Evolutionary conservation across 148 eudicot genomes (phyloP).

Genomic region (Silene uniflora): DNA sequence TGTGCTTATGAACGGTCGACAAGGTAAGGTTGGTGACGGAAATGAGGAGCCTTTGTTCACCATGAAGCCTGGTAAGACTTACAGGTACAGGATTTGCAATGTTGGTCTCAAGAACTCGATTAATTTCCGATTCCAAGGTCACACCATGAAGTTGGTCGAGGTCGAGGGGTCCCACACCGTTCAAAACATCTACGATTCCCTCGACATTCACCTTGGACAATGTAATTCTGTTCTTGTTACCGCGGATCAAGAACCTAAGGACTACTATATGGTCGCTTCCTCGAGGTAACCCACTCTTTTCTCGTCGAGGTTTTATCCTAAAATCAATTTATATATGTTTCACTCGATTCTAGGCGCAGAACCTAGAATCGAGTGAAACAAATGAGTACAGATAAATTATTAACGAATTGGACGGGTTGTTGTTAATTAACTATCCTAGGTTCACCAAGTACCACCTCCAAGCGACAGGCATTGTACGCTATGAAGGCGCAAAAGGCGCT

Average conservation of each 20-base stretch:
- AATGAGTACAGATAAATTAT: neutral
- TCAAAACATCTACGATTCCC: constrained; percentile 51
- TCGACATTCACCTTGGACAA: constrained; percentile 68
- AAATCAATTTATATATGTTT: neutral
- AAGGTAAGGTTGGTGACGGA: constrained; percentile 32
- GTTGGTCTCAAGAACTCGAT: constrained; percentile 53
- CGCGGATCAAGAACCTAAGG: constrained; percentile 49
- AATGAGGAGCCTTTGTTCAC: constrained; percentile 30
- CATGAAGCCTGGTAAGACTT: no score
- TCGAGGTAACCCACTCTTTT: constrained; percentile 14
- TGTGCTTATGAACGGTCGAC: constrained; percentile 53
- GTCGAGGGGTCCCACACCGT: constrained; percentile 66
- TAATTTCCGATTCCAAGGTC: constrained; percentile 57
- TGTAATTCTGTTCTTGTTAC: constrained; percentile 58
- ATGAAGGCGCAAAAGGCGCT: constrained; percentile 33
- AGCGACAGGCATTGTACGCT: constrained; percentile 37
- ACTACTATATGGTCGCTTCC: constrained; percentile 63
- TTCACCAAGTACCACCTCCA: constrained; percentile 50
- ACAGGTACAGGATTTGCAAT: constrained; percentile 64
- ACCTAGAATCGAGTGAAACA: no score
- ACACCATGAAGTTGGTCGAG: constrained; percentile 54
- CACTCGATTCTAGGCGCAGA: neutral
- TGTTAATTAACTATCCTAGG: constrained; percentile 13
- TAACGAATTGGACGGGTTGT: neutral
- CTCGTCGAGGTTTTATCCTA: neutral